Evolutionary conservation across 192 early-diverging fungal species (phyloP).

Genomic region (Thamnidium elegans): DNA sequence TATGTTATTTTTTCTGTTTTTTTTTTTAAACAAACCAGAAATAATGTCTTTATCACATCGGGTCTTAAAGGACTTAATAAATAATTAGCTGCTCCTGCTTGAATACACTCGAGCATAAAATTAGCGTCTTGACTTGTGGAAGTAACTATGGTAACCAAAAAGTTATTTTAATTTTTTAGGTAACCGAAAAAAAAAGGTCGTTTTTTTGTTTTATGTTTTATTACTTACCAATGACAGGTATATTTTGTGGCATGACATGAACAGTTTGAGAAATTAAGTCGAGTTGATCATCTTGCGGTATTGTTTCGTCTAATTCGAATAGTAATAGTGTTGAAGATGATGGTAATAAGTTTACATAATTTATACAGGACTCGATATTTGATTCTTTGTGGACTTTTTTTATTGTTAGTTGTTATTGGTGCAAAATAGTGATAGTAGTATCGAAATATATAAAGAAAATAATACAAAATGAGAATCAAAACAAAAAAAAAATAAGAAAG

Average conservation of each 20-base stretch:
- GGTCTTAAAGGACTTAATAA: conserved; percentile 26
- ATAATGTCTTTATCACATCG: conserved; percentile 36
- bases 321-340: conserved; percentile 12
- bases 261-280: conserved; percentile 13
- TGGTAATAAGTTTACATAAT: conserved; percentile 12
- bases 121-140: conserved; percentile 14
- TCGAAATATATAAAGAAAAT: background rate
- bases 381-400: conserved; percentile 3
- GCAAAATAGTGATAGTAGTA: background rate
- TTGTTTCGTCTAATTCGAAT: conserved; percentile 13
- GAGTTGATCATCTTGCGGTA: background rate
- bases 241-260: background rate
- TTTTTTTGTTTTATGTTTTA: background rate
- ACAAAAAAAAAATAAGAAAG: background rate
- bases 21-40: conserved; percentile 24
- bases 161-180: background rate
- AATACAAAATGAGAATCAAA: background rate
- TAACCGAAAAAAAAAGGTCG: background rate
- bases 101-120: conserved; percentile 36
- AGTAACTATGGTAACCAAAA: conserved; percentile 12
- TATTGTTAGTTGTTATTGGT: background rate
- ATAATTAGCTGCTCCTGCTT: conserved; percentile 35
- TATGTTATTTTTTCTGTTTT: background rate
- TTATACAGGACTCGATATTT: conserved; percentile 14
- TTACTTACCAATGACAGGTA: conserved; percentile 17